Evolutionary conservation across 2,329 filamentous ascomycete species (phyloP), one percentile per base, ranked within the genome.

Genomic region (Cladophialophora chaetospira): DNA sequence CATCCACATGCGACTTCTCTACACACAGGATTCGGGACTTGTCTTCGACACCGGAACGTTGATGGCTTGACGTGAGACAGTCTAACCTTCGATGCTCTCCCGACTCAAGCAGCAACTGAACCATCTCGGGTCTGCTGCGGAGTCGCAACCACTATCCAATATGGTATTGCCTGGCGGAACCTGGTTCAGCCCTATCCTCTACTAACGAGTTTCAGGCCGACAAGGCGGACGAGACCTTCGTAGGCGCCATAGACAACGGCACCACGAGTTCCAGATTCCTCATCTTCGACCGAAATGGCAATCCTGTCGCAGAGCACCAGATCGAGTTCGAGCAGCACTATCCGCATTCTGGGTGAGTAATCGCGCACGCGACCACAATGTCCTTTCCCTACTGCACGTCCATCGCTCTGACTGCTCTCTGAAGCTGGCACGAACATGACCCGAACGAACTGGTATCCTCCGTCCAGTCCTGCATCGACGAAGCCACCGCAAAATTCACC

Each of bases 201-300:
- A 48, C 42, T 53, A n/a, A 38, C 42, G 28, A 19, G 15, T 9
- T 23, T 5, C 40, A 62, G 56, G 56, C 52, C 29, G 50, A 43
- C n/a, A 36, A 52, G n/a, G 35, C 53, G 17, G 33, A 46, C 21
- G 58, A 58, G 55, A 54, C 33, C 9, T 92, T 87, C 68, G 84
- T 93, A 58, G 89, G 88, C 6, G 87, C 87, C 64, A 89, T 94
- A 67, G 89, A 94, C 70, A 88, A 92, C 67, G 89, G 89, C 50
- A 94, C 89, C 6, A 93, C 89, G 13, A 91, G 87, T 50, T 88
- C 89, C 21, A 82, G 89, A 40, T 93, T 93, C 74, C 79, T 94
- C 64, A 90, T 94, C 67, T 94, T 94, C 75, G 84, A 93, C 73
- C 81, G 82, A 58, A 73, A 81, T 38, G 88, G 89, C 57, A 83